Evolutionary conservation across 768 basidiomycete genomes (phyloP).

Genomic region (Lactifluus volemus): DNA sequence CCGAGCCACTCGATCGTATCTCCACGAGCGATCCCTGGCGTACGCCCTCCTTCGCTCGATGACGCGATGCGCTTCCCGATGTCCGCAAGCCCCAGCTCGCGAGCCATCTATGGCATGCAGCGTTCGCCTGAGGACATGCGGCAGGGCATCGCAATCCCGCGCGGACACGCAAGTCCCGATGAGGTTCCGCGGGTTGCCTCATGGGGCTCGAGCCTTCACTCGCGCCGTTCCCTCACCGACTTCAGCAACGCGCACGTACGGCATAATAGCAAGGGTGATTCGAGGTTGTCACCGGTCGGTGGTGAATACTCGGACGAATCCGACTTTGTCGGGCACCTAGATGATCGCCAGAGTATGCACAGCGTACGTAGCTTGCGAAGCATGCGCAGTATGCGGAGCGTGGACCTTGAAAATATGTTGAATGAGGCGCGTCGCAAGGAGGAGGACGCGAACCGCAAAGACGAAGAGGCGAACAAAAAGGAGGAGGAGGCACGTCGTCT

Average conservation of each 20-base stretch:
- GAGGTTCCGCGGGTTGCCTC: conserved; percentile 12
- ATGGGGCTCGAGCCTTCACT: conserved; percentile 14
- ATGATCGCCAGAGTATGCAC: conserved; percentile 13
- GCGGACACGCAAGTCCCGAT: conserved; percentile 7
- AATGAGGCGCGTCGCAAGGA: conserved; percentile 19
- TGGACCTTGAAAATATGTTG: conserved; percentile 19
- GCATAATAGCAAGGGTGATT: conserved; percentile 12
- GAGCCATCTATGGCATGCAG: conserved; percentile 5
- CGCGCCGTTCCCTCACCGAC: conserved; percentile 15
- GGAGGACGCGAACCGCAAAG: conserved; percentile 27
- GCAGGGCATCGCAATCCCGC: conserved; percentile 18
- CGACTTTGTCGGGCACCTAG: conserved; percentile 12
- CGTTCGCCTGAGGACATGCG: conserved; percentile 20
- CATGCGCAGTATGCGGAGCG: conserved; percentile 14
- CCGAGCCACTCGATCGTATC: not conserved
- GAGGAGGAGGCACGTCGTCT: conserved; percentile 22
- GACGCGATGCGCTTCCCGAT: conserved; percentile 15
- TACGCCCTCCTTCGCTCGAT: conserved; percentile 10
- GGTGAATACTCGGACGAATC: conserved; percentile 13
- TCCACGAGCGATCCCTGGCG: conserved; percentile 12
- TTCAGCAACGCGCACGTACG: conserved; percentile 7
- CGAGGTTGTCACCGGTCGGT: not conserved
- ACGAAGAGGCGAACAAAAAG: conserved; percentile 21
- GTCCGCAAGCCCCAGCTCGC: conserved; percentile 17
- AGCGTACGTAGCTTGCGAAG: conserved; percentile 13